Evolutionary conservation across 257 asterid species (phyloP), one percentile per base, ranked within the genome.

Genomic region (Plantago ovata): DNA sequence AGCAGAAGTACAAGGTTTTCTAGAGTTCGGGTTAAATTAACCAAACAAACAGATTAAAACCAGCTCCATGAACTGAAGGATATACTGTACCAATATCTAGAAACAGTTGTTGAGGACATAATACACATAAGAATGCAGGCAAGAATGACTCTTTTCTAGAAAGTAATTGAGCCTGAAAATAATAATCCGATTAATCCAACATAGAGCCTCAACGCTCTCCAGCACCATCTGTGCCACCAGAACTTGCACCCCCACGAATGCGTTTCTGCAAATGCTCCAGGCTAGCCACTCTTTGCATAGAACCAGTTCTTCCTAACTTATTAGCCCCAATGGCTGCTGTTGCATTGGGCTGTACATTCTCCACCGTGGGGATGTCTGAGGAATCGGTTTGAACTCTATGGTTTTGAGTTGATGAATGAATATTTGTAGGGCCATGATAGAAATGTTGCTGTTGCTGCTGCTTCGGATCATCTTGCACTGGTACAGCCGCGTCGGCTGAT

Each of bases 231-330:
- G 61, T 74, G 14, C 72, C 84, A 45, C 65, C 49, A 22, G 85
- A 70, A 53, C 63, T 55, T 24, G 64, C 55, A n/a, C 63, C 84
- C 18, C 87, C 80, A 2, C 85, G 85, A n/a, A 86, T 84, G 58
- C 94, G 89, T 75, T 85, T 85, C 81, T 87, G 94, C 62, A 87
- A 77, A 72, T 88, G 98, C 53, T 92, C 97, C 90, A 88, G 76
- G 80, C 97, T 92, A 46, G 93, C 94, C 62, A 86, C 94, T 71
- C 95, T 79, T 74, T 85, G 96, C 93, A 85, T 69, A 2, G 98
- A 77, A 63, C 64, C 73, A 20, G 78, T 75, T 68, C 84, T 72
- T 49, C 88, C 96, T 28, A 77, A 60, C 80, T 69, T 72, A 69
- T 61, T 76, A 13, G 62, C 67, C 47, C 77, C 83, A 36, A 32